Conservation (phyloP, 352 stramenopile species). For the Phytophthora chlamydospora region DNA sequence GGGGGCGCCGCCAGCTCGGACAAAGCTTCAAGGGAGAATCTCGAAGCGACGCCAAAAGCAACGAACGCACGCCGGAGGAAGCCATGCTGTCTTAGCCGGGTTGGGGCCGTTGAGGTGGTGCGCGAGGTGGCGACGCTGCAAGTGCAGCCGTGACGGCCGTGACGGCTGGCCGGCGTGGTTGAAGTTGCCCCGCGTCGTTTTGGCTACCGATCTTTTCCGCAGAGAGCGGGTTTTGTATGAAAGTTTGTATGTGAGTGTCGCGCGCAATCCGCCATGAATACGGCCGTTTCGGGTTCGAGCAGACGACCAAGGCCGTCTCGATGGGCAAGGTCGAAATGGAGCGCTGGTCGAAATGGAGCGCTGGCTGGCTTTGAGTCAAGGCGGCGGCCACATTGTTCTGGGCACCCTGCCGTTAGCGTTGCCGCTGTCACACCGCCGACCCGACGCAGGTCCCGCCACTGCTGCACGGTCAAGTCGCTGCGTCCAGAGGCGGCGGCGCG, state of each 20-base stretch:
- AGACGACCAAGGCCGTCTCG: slow-evolving; percentile 14
- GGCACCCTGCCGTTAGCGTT: no score
- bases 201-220: slow-evolving; percentile 26
- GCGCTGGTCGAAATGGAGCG: not conserved
- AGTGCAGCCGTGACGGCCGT: slow-evolving; percentile 3
- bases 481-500: slow-evolving; percentile 7
- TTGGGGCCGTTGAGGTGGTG: no score
- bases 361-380: slow-evolving; percentile 1
- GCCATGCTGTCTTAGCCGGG: slow-evolving; percentile 3
- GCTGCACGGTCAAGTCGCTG: not conserved
- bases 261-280: slow-evolving; percentile 15
- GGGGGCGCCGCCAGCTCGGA: no score
- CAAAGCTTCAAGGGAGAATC: not conserved
- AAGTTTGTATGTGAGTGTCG: slow-evolving; percentile 18
- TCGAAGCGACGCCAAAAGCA: slow-evolving; percentile 10
- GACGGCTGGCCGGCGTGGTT: slow-evolving; percentile 19
- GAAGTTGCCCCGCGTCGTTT: slow-evolving; percentile 20
- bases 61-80: not conserved
- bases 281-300: slow-evolving; percentile 18
- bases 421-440: no score
- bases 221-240: slow-evolving; percentile 32
- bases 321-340: not conserved
- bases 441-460: no score
- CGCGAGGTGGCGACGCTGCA: no score
- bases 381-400: no score